Conservation (phyloP, 208 protist genomes). For the Eutreptiella sp. region DNA sequence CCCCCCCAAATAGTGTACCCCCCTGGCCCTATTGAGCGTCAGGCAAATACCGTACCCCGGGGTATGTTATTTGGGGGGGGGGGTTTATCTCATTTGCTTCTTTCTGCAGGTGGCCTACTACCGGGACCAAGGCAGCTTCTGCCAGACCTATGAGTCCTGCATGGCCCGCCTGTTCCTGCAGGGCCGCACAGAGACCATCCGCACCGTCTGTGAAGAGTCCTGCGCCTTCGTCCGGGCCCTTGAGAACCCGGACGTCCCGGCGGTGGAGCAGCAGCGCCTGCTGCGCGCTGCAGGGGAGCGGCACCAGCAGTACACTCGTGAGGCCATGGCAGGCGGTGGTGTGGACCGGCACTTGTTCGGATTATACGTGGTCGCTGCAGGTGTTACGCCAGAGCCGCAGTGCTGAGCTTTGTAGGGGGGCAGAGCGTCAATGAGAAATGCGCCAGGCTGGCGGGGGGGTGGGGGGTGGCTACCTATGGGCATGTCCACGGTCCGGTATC, state of each 20-base stretch:
- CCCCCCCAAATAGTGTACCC: too few relatives aligned
- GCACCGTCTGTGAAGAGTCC: slow-evolving; percentile 57
- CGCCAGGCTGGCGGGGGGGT: too few relatives aligned
- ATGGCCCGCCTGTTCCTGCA: slow-evolving; percentile 64
- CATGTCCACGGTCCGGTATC: too few relatives aligned
- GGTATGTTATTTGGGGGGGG: too few relatives aligned
- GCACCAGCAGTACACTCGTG: slow-evolving; percentile 48
- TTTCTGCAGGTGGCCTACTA: slow-evolving; percentile 73
- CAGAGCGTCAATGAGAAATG: too few relatives aligned
- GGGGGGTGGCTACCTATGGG: too few relatives aligned
- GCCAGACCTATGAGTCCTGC: slow-evolving; percentile 54
- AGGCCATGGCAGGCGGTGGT: slow-evolving; percentile 61
- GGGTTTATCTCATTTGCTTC: too few relatives aligned
- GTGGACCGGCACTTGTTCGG: slow-evolving; percentile 78
- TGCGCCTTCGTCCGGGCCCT: slow-evolving; percentile 47
- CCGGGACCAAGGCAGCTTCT: slow-evolving; percentile 58
- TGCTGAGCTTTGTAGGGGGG: too few relatives aligned
- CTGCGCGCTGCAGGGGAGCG: slow-evolving; percentile 43
- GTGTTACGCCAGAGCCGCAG: too few relatives aligned
- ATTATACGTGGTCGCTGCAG: slow-evolving; percentile 60
- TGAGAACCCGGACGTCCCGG: slow-evolving; percentile 23
- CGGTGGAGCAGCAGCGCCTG: slow-evolving; percentile 44
- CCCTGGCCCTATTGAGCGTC: too few relatives aligned
- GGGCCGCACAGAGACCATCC: slow-evolving; percentile 67
- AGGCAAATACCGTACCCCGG: too few relatives aligned